Evolutionary conservation across 495 filamentous ascomycete species (phyloP), one percentile per base, ranked within the genome.

Genomic region (Penicillium goetzii): DNA sequence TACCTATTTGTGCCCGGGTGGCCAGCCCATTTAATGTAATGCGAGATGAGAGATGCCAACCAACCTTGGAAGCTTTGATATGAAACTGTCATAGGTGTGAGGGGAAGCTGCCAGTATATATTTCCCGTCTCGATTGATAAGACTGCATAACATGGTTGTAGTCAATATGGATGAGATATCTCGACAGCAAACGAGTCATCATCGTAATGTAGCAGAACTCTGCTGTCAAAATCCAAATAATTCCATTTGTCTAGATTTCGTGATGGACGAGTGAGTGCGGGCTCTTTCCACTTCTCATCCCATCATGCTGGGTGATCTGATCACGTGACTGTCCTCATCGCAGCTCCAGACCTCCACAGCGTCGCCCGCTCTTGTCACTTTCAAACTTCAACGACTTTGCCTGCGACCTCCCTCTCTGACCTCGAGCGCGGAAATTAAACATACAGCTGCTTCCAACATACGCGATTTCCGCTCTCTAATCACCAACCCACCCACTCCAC

Each of bases 1-100:
- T 55, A 62, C 41, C 47, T 65, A 70, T 30, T 50, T 60, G 51
- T 63, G 61, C 68, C 64, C 64, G 30, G 55, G 64, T 64, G 68
- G 55, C 66, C 56, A 64, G 19, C 40, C 56, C 51, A 58, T 36
- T 59, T 66, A 69, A 63, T 69, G 63, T 69, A 69, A 69, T 69
- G 49, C 57, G 63, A 69, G 58, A 66, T 63, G 62, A 43, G 61
- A 64, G 61, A 64, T 61, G 58, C 28, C 47, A 59, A 40, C 54
- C 33, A n/a, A 30, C 8, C 1, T n/a, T 1, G 17, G n/a, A n/a
- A n/a, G n/a, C n/a, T n/a, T n/a, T n/a, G n/a, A 26, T 2, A 9
- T 50, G 5, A 34, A 50, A 1, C 17, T 43, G 5, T 19, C 19
- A n/a, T n/a, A n/a, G n/a, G n/a, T 43, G 40, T 5, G 3, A 7